phyloP scores from a whole-genome alignment of 1,284 basidiomycete genomes.

The Tranzscheliella williamsii region DNA sequence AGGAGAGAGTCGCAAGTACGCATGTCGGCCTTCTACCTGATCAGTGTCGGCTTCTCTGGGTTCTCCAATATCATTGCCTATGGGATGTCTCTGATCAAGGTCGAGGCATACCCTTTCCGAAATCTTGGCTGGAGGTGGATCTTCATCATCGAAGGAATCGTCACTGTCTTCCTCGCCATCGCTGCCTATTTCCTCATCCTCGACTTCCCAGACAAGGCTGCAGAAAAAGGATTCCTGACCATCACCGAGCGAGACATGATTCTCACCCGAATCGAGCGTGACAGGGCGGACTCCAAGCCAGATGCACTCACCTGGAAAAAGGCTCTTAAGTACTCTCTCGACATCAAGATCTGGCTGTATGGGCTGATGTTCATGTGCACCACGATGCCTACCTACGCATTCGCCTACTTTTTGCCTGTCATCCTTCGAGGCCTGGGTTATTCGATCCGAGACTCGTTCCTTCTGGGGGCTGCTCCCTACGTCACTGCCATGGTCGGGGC shows the following conservation, averaged over 20 bases:
- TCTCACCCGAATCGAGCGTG: slow-evolving; percentile 62
- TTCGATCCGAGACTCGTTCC: slow-evolving; percentile 30
- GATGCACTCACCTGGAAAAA: slow-evolving; percentile 62
- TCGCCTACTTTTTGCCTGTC: slow-evolving; percentile 62
- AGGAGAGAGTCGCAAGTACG: slow-evolving; percentile 62
- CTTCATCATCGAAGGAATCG: slow-evolving; percentile 38
- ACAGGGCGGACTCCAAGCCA: slow-evolving; percentile 63
- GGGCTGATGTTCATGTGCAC: slow-evolving; percentile 61
- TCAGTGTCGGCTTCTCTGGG: slow-evolving; percentile 59
- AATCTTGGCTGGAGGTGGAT: slow-evolving; percentile 61
- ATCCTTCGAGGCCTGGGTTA: slow-evolving; percentile 63
- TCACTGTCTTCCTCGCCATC: slow-evolving; percentile 37
- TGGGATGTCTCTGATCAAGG: slow-evolving; percentile 26
- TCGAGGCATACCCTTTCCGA: slow-evolving; percentile 12
- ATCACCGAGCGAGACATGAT: slow-evolving; percentile 61
- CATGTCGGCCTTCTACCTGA: slow-evolving; percentile 63
- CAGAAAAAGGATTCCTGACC: slow-evolving; percentile 61
- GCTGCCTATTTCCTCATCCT: slow-evolving; percentile 45
- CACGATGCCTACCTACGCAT: slow-evolving; percentile 41
- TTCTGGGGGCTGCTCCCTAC: slow-evolving; percentile 62
- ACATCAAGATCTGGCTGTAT: slow-evolving; percentile 63
- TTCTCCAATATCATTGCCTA: slow-evolving; percentile 63
- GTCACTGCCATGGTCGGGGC: slow-evolving; percentile 56
- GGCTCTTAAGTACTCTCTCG: slow-evolving; percentile 56
- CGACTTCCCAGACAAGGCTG: slow-evolving; percentile 64